A percentile compares a stretch with the other conserved stretches of the same genome.
Evolutionary conservation across 352 stramenopile genomes (phyloP).

Genomic region (Globisporangium apiculatum): DNA sequence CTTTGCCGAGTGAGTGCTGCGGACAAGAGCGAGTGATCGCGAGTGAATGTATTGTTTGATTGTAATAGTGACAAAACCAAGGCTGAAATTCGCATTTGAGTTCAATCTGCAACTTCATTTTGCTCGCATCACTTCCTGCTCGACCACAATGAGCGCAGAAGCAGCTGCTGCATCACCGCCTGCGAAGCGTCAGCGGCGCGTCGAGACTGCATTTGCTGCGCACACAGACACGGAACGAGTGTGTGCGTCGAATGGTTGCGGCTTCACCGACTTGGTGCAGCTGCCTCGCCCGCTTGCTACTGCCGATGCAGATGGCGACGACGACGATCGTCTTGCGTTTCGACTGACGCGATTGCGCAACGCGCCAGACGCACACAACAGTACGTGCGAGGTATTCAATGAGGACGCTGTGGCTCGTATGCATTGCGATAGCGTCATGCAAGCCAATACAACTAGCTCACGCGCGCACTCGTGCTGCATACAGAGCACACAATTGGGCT

Average conservation of each 20-base stretch:
- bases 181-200: slow-evolving; percentile 3
- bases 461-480: neutral
- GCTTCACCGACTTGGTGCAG: too few relatives aligned
- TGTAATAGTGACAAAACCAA: neutral
- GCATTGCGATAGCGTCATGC: too few relatives aligned
- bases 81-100: neutral
- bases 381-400: slow-evolving; percentile 15
- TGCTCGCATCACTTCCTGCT: too few relatives aligned
- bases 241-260: neutral
- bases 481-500: slow-evolving; percentile 38
- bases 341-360: slow-evolving; percentile 29
- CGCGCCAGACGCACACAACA: slow-evolving; percentile 32
- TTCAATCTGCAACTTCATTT: neutral
- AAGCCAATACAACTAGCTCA: too few relatives aligned
- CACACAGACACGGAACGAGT: too few relatives aligned
- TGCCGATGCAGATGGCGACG: neutral
- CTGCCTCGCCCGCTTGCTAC: neutral
- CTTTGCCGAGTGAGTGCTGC: slow-evolving; percentile 4
- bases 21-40: neutral
- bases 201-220: too few relatives aligned
- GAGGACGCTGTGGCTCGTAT: too few relatives aligned
- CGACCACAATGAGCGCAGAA: neutral
- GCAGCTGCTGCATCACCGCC: neutral
- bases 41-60: neutral
- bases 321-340: slow-evolving; percentile 16